Base-by-base conservation (phyloP, 805 yeast species). In the Kazachstania kunashirensis region DNA sequence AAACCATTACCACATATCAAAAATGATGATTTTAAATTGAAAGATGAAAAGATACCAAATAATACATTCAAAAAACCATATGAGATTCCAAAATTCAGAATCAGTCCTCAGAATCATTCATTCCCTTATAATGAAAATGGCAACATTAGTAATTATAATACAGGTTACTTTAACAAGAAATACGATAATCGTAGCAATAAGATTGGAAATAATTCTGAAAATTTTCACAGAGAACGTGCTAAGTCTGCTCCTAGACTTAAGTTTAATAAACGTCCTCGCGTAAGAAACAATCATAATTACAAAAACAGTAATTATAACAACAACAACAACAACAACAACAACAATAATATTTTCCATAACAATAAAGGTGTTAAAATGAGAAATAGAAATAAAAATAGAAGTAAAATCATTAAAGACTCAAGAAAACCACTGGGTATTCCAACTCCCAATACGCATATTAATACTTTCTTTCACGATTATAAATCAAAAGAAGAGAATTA, bases 341-440 rank as follows among this genome's bases (percentile, higher is more conserved):
- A 49, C 32, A 34, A 43, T 36, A 33, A 37, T 23, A 34, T 32
- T 21, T 25, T 36, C 19, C 27, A 43, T 23, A 40, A 43, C 27
- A 35, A 47, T 19, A 40, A 44, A 36, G 41, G 53, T 23, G 50
- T 45, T 35, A 53, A 57, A 1, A 53, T 57, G 34, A 50, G 50
- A 24, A 56, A 55, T 36, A 42, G 46, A 29, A 40, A 44, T 32
- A 46, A 46, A 19, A 44, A 45, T 15, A 49, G 46, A 20, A 48
- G 48, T 37, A 55, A 53, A 33, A 47, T 47, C 32, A 47, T 54
- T 31, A 59, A 48, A 39, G 45, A 51, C 44, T 63, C 72, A 16
- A 62, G 80, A 39, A 71, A 75, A 47, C 82, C 84, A 6, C 68
- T 79, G 42, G 79, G 75, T 16, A 75, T 77, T 38, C 83, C 83